Conservation (phyloP, 306 rosid species). For the Sicyos edulis region DNA sequence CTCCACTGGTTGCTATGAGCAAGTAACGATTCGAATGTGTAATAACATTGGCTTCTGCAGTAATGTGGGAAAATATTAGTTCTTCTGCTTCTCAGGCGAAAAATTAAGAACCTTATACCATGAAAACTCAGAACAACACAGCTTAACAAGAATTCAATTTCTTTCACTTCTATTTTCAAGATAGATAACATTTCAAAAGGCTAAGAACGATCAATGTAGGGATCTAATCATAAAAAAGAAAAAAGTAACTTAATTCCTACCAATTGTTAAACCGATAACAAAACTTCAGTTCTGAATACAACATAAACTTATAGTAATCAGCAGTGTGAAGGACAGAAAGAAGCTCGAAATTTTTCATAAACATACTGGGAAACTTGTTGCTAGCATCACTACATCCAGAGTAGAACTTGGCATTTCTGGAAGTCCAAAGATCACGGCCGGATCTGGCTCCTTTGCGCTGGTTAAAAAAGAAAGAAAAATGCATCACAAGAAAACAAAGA, state of each 20-base stretch:
- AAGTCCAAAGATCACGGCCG: slow-evolving; percentile 65
- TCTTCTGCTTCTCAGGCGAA: not conserved
- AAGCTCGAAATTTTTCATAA: not conserved
- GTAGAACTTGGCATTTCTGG: slow-evolving; percentile 62
- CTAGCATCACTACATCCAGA: slow-evolving; percentile 73
- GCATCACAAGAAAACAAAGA: slow-evolving; percentile 25
- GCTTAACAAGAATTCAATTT: not conserved
- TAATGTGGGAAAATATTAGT: slow-evolving; percentile 15
- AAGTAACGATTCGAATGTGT: slow-evolving; percentile 57
- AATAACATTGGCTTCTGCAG: slow-evolving; percentile 57
- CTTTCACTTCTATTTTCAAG: not conserved
- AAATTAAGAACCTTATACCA: not conserved
- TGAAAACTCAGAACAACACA: not conserved
- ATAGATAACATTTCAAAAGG: not conserved
- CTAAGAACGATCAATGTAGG: not conserved
- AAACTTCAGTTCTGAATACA: not conserved
- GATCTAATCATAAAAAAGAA: not conserved
- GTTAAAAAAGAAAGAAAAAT: slow-evolving; percentile 14
- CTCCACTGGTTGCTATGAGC: slow-evolving; percentile 95
- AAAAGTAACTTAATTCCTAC: not conserved
- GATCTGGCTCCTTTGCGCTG: slow-evolving; percentile 53
- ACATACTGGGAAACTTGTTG: slow-evolving; percentile 75
- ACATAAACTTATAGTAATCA: not conserved
- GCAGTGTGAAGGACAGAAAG: too few species aligned
- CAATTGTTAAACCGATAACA: not conserved